A percentile compares a stretch with the other conserved stretches of the same genome.
Conservation (phyloP, 495 filamentous ascomycete species). For the Mytilinidion resinicola region DNA sequence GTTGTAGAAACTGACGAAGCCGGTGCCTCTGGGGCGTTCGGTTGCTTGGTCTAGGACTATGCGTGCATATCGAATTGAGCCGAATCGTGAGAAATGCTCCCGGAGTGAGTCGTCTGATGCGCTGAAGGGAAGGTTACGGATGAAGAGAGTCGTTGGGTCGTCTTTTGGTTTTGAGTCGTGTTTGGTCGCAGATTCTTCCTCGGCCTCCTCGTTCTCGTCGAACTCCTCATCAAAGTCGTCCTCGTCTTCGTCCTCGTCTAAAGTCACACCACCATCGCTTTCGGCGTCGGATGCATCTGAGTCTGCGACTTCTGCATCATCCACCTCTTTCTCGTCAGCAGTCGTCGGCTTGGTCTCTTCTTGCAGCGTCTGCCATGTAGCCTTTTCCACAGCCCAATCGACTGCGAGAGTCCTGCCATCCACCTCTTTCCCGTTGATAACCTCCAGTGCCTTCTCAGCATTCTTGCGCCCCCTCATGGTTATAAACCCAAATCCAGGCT, state of each 20-base stretch:
- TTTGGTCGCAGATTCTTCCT: slow-evolving; percentile 22
- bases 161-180: slow-evolving; percentile 38
- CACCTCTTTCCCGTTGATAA: slow-evolving; percentile 80
- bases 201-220: slow-evolving; percentile 28
- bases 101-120: slow-evolving; percentile 71
- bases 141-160: slow-evolving; percentile 73
- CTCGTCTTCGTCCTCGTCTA: slow-evolving; percentile 32
- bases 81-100: slow-evolving; percentile 78
- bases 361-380: slow-evolving; percentile 65
- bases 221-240: slow-evolving; percentile 31
- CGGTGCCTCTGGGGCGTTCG: slow-evolving; percentile 81
- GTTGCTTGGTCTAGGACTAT: slow-evolving; percentile 80
- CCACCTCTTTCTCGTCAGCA: slow-evolving; percentile 32
- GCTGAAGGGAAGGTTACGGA: slow-evolving; percentile 90
- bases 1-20: slow-evolving; percentile 89
- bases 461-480: slow-evolving; percentile 82
- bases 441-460: slow-evolving; percentile 79
- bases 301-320: slow-evolving; percentile 28
- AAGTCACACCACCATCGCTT: slow-evolving; percentile 30
- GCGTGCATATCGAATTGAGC: slow-evolving; percentile 76
- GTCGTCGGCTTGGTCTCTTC: slow-evolving; percentile 34
- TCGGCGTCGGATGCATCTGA: slow-evolving; percentile 31
- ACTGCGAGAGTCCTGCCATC: slow-evolving; percentile 84
- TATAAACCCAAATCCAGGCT: slow-evolving; percentile 86
- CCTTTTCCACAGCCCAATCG: slow-evolving; percentile 93